Evolutionary conservation across 257 asterid species (phyloP).

Genomic region (Petunia axillaris): DNA sequence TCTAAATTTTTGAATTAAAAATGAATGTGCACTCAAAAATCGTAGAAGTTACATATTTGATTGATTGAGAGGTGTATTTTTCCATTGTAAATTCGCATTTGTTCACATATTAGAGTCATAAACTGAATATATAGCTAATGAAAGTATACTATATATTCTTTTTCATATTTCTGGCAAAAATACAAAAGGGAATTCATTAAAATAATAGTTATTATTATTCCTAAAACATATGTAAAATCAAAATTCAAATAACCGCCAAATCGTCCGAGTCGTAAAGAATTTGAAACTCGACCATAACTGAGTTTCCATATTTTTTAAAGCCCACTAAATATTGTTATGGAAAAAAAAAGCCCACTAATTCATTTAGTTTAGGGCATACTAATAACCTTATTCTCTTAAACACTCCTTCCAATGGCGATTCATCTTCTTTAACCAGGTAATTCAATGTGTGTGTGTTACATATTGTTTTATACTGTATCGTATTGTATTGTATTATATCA

Average conservation of each 20-base stretch:
- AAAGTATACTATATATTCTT: too few relatives aligned
- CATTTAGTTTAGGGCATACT: background rate
- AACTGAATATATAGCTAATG: too few relatives aligned
- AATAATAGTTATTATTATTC: too few relatives aligned
- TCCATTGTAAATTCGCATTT: background rate
- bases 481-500: too few relatives aligned
- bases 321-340: conserved; percentile 4
- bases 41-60: too few relatives aligned
- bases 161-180: too few relatives aligned
- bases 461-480: too few relatives aligned
- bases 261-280: background rate
- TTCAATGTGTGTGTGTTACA: too few relatives aligned
- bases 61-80: too few relatives aligned
- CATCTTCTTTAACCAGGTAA: conserved; percentile 11
- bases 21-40: background rate
- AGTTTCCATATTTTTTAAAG: background rate
- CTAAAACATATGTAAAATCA: too few relatives aligned
- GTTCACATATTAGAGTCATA: background rate
- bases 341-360: conserved; percentile 19
- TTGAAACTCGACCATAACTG: conserved; percentile 6
- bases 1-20: background rate
- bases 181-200: too few relatives aligned
- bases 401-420: background rate
- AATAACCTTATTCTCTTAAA: background rate
- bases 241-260: conserved; percentile 23